These are phyloP conservation scores for Immersiporthe knoxdaviesiana DNA, from an alignment of 2,329 filamentous ascomycete species.

Conservation along the genomic window DNA sequence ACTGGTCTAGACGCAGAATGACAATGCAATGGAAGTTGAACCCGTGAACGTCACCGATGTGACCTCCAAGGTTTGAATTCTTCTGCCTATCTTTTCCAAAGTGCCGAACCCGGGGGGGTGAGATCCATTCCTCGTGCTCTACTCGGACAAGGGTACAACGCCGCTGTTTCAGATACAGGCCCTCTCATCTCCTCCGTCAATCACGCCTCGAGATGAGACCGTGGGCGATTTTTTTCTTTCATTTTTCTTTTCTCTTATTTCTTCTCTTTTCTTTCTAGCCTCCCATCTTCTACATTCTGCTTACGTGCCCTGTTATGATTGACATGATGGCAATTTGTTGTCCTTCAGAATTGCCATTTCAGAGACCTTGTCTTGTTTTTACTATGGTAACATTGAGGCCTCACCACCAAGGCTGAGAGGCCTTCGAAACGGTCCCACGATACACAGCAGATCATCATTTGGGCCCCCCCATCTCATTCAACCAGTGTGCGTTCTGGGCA, in stretches of 20 bases:
- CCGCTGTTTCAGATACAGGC: conserved; percentile 13
- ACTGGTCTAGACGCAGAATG: background rate
- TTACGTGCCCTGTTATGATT: background rate
- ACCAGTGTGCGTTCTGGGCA: background rate
- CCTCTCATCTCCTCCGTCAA: background rate
- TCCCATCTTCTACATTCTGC: too few relatives aligned
- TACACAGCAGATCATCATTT: conserved; percentile 7
- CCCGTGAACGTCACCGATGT: background rate
- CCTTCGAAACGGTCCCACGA: background rate
- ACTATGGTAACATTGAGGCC: background rate
- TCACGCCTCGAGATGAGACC: background rate
- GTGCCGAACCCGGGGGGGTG: background rate
- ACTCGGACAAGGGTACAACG: background rate
- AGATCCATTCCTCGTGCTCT: background rate
- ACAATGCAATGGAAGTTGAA: background rate
- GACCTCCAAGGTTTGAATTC: background rate
- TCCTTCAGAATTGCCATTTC: background rate
- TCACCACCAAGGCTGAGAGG: background rate
- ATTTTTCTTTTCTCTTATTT: background rate
- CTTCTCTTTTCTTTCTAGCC: too few relatives aligned
- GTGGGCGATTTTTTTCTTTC: background rate
- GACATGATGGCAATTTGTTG: background rate
- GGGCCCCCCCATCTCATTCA: background rate
- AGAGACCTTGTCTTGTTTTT: background rate
- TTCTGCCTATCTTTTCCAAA: background rate